These are phyloP conservation scores for Logfia minima DNA, from an alignment of 129 eudicot species.

Conservation along the genomic window DNA sequence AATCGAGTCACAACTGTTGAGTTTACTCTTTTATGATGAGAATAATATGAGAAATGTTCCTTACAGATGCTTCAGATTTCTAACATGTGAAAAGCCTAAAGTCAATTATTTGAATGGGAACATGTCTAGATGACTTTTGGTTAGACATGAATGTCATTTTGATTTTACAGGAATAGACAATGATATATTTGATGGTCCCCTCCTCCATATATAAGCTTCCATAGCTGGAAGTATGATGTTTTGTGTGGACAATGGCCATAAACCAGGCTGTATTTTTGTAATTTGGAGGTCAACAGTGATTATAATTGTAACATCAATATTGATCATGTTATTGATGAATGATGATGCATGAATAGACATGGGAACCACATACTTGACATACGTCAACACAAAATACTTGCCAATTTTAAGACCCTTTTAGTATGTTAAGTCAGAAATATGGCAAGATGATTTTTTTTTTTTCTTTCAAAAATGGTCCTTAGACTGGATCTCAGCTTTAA, in stretches of 20 bases:
- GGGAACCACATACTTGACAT: constrained; percentile 8
- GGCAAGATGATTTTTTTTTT: too few relatives aligned
- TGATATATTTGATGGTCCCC: constrained; percentile 39
- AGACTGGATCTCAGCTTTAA: too few relatives aligned
- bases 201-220: constrained; percentile 12
- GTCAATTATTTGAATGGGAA: constrained; percentile 32
- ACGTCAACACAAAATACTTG: too few relatives aligned
- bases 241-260: constrained; percentile 35
- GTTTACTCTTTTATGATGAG: background rate
- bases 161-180: constrained; percentile 22
- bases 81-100: background rate
- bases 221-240: constrained; percentile 36
- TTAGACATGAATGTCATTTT: constrained; percentile 23
- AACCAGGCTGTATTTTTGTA: constrained; percentile 32
- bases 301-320: constrained; percentile 4
- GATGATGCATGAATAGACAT: constrained; percentile 4
- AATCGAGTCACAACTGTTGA: background rate
- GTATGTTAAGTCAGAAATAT: too few relatives aligned
- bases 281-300: constrained; percentile 29
- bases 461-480: too few relatives aligned
- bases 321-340: constrained; percentile 12
- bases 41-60: background rate
- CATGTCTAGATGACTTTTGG: constrained; percentile 16
- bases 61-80: background rate
- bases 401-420: too few relatives aligned